phyloP scores from a whole-genome alignment of 2,329 filamentous ascomycete genomes.

The Rhinocladiella similis region DNA sequence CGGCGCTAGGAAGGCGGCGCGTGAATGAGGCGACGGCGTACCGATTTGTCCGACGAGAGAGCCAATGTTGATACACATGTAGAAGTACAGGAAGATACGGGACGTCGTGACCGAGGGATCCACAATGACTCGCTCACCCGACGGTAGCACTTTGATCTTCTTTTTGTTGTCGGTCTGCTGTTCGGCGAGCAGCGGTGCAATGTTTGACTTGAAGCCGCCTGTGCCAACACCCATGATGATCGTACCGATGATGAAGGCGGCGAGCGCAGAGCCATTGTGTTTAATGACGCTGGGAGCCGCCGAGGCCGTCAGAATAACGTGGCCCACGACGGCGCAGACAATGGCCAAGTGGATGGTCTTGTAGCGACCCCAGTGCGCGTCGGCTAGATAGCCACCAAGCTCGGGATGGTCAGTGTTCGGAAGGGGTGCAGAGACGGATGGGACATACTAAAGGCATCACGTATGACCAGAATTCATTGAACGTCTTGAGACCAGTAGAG shows the following conservation, averaged over 20 bases:
- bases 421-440: not conserved
- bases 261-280: conserved; percentile 58
- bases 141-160: conserved; percentile 55
- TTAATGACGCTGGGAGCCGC: conserved; percentile 65
- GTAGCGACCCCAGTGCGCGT: conserved; percentile 69
- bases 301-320: conserved; percentile 65
- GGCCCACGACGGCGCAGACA: conserved; percentile 63
- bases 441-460: conserved; percentile 51
- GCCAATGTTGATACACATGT: conserved; percentile 70
- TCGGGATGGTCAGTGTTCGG: not conserved
- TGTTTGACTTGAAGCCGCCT: conserved; percentile 80
- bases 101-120: conserved; percentile 69
- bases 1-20: not conserved
- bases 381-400: conserved; percentile 61
- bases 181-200: conserved; percentile 70
- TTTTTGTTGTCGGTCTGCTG: conserved; percentile 64
- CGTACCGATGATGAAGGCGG: conserved; percentile 63
- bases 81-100: conserved; percentile 70
- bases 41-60: conserved; percentile 61
- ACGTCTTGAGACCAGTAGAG: conserved; percentile 51
- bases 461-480: conserved; percentile 65
- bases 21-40: conserved; percentile 55
- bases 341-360: conserved; percentile 69
- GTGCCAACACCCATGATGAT: conserved; percentile 73
- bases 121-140: conserved; percentile 68